Evolutionary conservation across 2,329 filamentous ascomycete species (phyloP).

Genomic region (Fusarium ambrosium): DNA sequence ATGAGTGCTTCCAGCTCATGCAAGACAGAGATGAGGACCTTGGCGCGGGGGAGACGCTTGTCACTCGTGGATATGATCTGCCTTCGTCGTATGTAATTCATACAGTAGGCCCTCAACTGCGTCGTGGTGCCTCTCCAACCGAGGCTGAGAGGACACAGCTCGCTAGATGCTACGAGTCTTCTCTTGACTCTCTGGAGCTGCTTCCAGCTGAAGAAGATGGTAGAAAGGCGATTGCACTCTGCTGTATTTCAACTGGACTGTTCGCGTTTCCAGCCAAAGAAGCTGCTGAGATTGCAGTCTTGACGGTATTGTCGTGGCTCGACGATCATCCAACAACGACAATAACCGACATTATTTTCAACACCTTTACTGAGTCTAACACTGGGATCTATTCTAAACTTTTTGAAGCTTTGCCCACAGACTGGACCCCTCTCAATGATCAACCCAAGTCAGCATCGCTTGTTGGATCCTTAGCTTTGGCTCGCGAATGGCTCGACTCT

Average conservation of each 20-base stretch:
- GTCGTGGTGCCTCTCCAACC: constrained; percentile 6
- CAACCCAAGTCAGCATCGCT: neutral
- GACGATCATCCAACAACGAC: constrained; percentile 14
- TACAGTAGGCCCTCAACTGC: constrained; percentile 34
- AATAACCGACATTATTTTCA: constrained; percentile 40
- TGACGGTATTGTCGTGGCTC: constrained; percentile 21
- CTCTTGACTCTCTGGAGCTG: constrained; percentile 19
- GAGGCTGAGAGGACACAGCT: constrained; percentile 8
- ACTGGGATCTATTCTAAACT: constrained; percentile 23
- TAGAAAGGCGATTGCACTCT: constrained; percentile 31
- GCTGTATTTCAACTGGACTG: constrained; percentile 40
- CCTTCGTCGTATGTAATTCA: constrained; percentile 31
- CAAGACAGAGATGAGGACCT: neutral
- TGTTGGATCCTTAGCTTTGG: neutral
- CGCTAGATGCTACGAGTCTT: constrained; percentile 24
- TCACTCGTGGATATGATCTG: constrained; percentile 25
- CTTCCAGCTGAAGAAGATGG: neutral
- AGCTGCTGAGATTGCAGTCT: constrained; percentile 35
- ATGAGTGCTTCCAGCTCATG: constrained; percentile 37
- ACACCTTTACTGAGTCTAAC: constrained; percentile 38
- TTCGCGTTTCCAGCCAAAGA: constrained; percentile 39
- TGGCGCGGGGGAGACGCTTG: constrained; percentile 23
- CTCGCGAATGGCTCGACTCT: constrained; percentile 28
- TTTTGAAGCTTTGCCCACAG: neutral
- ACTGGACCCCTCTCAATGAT: neutral